phyloP scores from a whole-genome alignment of 768 basidiomycete species.

The Termitomyces sp. region DNA sequence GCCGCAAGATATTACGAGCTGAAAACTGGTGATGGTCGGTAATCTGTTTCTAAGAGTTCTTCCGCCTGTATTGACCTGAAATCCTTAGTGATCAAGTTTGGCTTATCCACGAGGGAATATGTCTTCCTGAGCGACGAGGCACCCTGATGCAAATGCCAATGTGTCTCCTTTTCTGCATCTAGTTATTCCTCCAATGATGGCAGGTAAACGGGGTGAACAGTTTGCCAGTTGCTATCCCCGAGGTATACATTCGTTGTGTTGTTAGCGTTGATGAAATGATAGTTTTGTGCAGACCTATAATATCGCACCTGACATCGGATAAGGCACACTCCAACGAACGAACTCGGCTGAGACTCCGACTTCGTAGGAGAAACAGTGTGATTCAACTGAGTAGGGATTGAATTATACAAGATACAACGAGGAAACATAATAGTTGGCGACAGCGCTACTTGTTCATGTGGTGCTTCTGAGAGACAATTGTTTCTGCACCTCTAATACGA shows the following conservation, averaged over 20 bases:
- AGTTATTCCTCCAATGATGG: not conserved
- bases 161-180: not conserved
- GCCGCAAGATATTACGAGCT: constrained; percentile 85
- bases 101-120: constrained; percentile 77
- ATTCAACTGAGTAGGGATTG: not conserved
- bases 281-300: too few relatives aligned
- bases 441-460: not conserved
- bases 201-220: not conserved
- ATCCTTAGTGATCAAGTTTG: constrained; percentile 76
- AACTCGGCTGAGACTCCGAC: not conserved
- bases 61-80: not conserved
- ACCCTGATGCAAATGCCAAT: constrained; percentile 20
- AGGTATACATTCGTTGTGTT: not conserved
- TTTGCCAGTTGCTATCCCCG: not conserved
- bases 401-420: not conserved
- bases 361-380: not conserved
- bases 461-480: not conserved
- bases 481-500: not conserved
- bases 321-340: not conserved
- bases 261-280: not conserved
- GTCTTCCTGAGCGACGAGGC: constrained; percentile 82
- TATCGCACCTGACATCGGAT: not conserved
- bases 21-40: constrained; percentile 69
- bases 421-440: not conserved
- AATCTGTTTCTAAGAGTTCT: not conserved